These are phyloP conservation scores for Russula compacta DNA, from an alignment of 768 basidiomycete genomes.

Conservation along the genomic window DNA sequence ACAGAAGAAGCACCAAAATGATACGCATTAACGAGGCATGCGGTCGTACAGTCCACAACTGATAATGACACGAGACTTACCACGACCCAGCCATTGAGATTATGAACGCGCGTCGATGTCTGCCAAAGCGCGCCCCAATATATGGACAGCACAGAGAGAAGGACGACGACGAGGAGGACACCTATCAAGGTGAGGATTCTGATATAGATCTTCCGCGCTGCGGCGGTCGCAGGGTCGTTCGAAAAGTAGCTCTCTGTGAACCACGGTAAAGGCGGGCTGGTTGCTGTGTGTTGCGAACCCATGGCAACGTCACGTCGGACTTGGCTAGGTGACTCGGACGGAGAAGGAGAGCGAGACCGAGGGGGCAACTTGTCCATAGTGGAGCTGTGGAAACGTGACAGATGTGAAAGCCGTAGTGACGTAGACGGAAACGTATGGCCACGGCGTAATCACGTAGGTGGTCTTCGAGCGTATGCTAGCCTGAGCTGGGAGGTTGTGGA, in stretches of 20 bases:
- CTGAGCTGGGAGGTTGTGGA: no score
- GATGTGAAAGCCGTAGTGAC: not conserved
- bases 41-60: not conserved
- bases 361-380: not conserved
- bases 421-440: no score
- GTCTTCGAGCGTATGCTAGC: no score
- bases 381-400: no score
- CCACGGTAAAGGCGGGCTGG: constrained; percentile 6
- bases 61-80: constrained; percentile 37
- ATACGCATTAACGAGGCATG: not conserved
- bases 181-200: constrained; percentile 32
- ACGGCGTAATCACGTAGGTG: no score
- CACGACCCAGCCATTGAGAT: constrained; percentile 48
- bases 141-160: constrained; percentile 44
- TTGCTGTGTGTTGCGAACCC: not conserved
- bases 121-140: constrained; percentile 54
- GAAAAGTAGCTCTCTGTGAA: constrained; percentile 20
- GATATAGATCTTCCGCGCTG: constrained; percentile 34
- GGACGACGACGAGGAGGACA: constrained; percentile 29
- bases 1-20: not conserved
- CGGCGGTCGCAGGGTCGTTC: constrained; percentile 17
- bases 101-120: constrained; percentile 29
- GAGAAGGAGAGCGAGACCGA: not conserved
- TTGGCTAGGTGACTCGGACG: not conserved
- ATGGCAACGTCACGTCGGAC: not conserved